Conservation (phyloP, 2,329 filamentous ascomycete species). For the Alternaria triticina region DNA sequence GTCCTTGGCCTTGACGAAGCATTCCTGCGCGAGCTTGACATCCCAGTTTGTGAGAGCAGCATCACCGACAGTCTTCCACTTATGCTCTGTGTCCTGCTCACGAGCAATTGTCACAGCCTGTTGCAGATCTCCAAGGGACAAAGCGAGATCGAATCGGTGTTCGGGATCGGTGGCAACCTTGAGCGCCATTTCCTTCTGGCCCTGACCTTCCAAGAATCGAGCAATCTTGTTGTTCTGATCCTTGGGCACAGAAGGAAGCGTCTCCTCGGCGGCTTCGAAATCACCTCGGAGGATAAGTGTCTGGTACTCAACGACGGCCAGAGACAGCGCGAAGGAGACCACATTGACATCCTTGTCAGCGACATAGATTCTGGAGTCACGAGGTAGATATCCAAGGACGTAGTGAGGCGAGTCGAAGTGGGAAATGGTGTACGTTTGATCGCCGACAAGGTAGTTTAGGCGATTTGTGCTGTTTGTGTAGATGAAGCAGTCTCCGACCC, state of each 20-base stretch:
- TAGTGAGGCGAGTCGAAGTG: slow-evolving; percentile 98
- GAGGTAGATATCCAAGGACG: slow-evolving; percentile 90
- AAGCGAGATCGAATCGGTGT: slow-evolving; percentile 93
- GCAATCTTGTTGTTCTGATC: slow-evolving; percentile 98
- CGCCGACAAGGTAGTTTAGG: slow-evolving; percentile 95
- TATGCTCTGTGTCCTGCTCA: slow-evolving; percentile 87
- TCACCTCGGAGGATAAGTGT: slow-evolving; percentile 93
- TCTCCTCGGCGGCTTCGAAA: slow-evolving; percentile 86
- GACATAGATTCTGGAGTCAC: slow-evolving; percentile 94
- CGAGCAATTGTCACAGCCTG: slow-evolving; percentile 85
- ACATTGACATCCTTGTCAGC: slow-evolving; percentile 94
- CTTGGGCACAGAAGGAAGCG: slow-evolving; percentile 82
- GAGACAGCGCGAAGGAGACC: slow-evolving; percentile 87
- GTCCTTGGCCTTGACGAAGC: slow-evolving; percentile 89
- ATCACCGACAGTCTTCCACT: slow-evolving; percentile 98
- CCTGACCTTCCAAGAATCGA: slow-evolving; percentile 94
- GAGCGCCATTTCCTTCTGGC: slow-evolving; percentile 92
- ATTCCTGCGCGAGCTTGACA: slow-evolving; percentile 85
- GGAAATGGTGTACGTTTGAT: slow-evolving; percentile 96
- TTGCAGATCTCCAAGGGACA: slow-evolving; percentile 81
- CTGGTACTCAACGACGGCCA: slow-evolving; percentile 95
- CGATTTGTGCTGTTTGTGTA: slow-evolving; percentile 98
- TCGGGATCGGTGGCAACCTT: slow-evolving; percentile 94
- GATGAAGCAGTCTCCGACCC: slow-evolving; percentile 98
- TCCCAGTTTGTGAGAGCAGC: slow-evolving; percentile 88